Evolutionary conservation across 805 yeast species (phyloP).

Genomic region (Candida arabinofermentans): DNA sequence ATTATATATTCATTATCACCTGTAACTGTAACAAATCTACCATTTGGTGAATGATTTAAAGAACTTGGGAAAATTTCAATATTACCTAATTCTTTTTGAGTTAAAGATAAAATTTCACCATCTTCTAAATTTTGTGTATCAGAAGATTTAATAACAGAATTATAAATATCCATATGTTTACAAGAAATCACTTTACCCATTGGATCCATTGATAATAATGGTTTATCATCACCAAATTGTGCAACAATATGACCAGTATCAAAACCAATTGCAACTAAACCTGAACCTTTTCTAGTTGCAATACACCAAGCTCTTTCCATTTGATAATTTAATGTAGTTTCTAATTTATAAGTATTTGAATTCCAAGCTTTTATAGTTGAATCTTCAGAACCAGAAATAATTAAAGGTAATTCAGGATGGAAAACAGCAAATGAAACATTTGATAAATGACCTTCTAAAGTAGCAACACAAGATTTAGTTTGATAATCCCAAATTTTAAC

Average conservation of each 20-base stretch:
- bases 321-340: conserved; percentile 85
- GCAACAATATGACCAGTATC: conserved; percentile 91
- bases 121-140: conserved; percentile 68
- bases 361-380: conserved; percentile 94
- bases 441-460: conserved; percentile 87
- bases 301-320: conserved; percentile 98
- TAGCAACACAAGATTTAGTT: conserved; percentile 92
- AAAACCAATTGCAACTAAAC: conserved; percentile 85
- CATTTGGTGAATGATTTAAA: conserved; percentile 91
- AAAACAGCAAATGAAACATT: conserved; percentile 96
- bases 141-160: conserved; percentile 66
- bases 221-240: conserved; percentile 91
- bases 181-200: conserved; percentile 91
- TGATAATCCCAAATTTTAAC: conserved; percentile 95
- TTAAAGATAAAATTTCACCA: conserved; percentile 74
- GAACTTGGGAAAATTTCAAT: conserved; percentile 90
- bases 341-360: conserved; percentile 87
- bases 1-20: conserved; percentile 98
- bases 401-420: conserved; percentile 96
- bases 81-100: conserved; percentile 88
- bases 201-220: conserved; percentile 88
- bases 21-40: conserved; percentile 92
- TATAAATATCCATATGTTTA: conserved; percentile 84
- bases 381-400: conserved; percentile 95
- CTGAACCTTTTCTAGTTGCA: conserved; percentile 66